phyloP scores from a whole-genome alignment of 352 stramenopile species.

The Lagenidium giganteum region DNA sequence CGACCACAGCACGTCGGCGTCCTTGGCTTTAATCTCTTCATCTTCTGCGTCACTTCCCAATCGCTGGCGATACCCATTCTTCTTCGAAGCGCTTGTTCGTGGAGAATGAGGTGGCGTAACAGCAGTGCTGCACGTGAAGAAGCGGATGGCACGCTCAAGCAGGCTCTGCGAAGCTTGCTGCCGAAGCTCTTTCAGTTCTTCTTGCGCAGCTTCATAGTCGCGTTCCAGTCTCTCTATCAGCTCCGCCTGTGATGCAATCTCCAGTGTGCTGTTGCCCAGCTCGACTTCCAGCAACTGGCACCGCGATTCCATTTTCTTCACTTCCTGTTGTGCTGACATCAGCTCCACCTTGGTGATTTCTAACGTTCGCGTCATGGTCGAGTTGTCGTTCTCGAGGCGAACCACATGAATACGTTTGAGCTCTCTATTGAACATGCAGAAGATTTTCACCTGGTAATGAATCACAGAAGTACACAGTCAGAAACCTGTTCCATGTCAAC shows the following conservation, averaged over 20 bases:
- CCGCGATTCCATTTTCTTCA: slow-evolving; percentile 35
- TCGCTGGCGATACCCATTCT: slow-evolving; percentile 18
- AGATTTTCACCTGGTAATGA: slow-evolving; percentile 22
- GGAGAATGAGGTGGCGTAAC: too few species aligned
- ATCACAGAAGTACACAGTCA: slow-evolving; percentile 3
- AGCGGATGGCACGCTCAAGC: slow-evolving; percentile 75
- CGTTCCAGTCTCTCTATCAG: slow-evolving; percentile 54
- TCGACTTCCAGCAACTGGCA: slow-evolving; percentile 50
- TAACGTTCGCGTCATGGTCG: too few species aligned
- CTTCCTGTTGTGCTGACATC: slow-evolving; percentile 36
- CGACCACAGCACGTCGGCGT: slow-evolving; percentile 50
- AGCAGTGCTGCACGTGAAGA: slow-evolving; percentile 78
- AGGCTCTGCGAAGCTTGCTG: slow-evolving; percentile 30
- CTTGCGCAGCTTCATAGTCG: slow-evolving; percentile 40
- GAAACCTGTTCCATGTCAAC: too few species aligned
- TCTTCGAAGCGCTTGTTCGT: slow-evolving; percentile 22
- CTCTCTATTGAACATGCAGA: slow-evolving; percentile 52
- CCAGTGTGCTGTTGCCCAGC: slow-evolving; percentile 40
- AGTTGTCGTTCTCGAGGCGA: slow-evolving; percentile 68
- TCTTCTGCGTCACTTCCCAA: background rate
- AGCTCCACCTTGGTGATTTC: too few species aligned
- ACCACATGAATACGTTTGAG: slow-evolving; percentile 66
- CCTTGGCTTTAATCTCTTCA: slow-evolving; percentile 43
- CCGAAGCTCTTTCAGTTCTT: slow-evolving; percentile 45
- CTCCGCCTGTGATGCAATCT: slow-evolving; percentile 54